A percentile compares a stretch with the other conserved stretches of the same genome.
phyloP scores from a whole-genome alignment of 345 rosid species.

The Noccaea bulbosa region DNA sequence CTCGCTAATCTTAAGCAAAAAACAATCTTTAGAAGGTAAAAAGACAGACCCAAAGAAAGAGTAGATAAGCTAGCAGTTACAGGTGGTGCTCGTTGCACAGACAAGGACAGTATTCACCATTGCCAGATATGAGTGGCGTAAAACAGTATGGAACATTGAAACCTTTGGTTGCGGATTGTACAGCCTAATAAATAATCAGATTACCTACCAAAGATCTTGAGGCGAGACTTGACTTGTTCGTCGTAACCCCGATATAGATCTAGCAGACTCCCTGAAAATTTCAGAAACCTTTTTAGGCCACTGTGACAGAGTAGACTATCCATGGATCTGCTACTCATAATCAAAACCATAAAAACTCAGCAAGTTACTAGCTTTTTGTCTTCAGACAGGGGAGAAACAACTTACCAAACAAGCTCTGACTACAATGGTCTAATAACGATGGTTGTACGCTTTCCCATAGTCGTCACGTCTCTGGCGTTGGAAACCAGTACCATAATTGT shows the following conservation, averaged over 20 bases:
- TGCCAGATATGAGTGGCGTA: slow-evolving; percentile 10
- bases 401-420: slow-evolving; percentile 61
- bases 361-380: slow-evolving; percentile 26
- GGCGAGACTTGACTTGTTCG: slow-evolving; percentile 11
- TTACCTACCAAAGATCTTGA: slow-evolving; percentile 13
- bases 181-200: background rate
- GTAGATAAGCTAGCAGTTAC: slow-evolving; percentile 8
- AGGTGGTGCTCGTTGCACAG: slow-evolving; percentile 7
- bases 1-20: background rate
- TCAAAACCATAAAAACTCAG: slow-evolving; percentile 15
- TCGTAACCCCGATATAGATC: slow-evolving; percentile 1
- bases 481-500: slow-evolving; percentile 54
- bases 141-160: background rate
- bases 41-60: slow-evolving; percentile 10
- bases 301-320: background rate
- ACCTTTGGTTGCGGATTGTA: slow-evolving; percentile 4
- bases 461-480: slow-evolving; percentile 82
- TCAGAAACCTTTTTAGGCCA: slow-evolving; percentile 25
- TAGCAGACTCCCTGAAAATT: slow-evolving; percentile 33
- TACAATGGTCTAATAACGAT: slow-evolving; percentile 58
- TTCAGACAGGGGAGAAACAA: slow-evolving; percentile 43
- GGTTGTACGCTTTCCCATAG: slow-evolving; percentile 76
- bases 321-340: background rate
- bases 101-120: background rate
- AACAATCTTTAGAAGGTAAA: background rate